Evolutionary conservation across 805 yeast species (phyloP), one percentile per base, ranked within the genome.

Genomic region (Starmerella kuoi): DNA sequence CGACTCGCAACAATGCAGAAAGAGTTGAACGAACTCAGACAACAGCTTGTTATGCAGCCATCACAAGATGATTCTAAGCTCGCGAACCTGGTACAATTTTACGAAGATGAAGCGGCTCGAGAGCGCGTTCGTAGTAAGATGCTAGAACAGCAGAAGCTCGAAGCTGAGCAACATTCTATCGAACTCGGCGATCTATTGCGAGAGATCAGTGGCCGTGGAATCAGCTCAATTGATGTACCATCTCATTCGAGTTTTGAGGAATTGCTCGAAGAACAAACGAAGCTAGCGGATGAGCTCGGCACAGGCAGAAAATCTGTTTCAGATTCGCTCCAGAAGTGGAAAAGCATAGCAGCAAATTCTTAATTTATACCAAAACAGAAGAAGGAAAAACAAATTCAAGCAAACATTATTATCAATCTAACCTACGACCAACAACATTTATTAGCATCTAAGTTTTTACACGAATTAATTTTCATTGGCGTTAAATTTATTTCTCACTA

Each of bases 1-100:
- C 57, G 60, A 28, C 48, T 68, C 12, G 59, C 53, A 34, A 62
- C 60, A 36, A 61, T 68, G 66, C 67, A 66, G 51, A 53, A 52
- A 22, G 62, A 60, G 44, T 58, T 68, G 46, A 55, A 55, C 30
- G 53, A 45, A 18, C 55, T 64, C 28, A 51, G 54, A 20, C 44
- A 51, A 64, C 48, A 61, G 58, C 40, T 56, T 49, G 42, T 57
- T 48, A 41, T 47, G 56, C 23, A 53, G 46, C 28, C 53, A 20
- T 58, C 52, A 42, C 44, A 26, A 17, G 47, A 41, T 24, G 46
- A 45, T 14, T 31, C 45, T 8, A 37, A 44, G 38, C 35, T 57
- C 18, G 41, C 53, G 11, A 47, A 42, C 17, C 46, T 60, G 7
- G 51, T 58, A 26, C 52, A 54, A 32, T 54, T 57, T 41, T 56